Evolutionary conservation across 2,329 filamentous ascomycete genomes (phyloP).

Genomic region (Grosmannia serpens): DNA sequence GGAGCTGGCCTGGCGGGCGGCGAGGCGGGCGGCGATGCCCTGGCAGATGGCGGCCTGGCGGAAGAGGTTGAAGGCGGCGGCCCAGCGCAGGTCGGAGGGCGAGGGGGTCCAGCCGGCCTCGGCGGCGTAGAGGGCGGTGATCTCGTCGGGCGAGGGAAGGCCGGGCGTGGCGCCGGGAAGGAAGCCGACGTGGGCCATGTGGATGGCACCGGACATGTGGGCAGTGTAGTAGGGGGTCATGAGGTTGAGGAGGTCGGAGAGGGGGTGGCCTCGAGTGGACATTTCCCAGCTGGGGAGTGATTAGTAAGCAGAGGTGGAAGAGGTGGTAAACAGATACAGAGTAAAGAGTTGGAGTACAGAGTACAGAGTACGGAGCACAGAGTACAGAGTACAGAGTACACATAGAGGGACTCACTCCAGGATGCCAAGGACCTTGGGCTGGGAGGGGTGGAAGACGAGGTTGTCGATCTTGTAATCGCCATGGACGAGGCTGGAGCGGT

Average conservation of each 20-base stretch:
- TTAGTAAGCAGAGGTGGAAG: background rate
- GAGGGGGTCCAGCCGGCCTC: constrained; percentile 42
- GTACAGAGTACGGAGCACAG: background rate
- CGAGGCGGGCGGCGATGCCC: constrained; percentile 84
- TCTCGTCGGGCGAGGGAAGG: constrained; percentile 22
- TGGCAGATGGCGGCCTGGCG: constrained; percentile 56
- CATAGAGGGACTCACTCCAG: constrained; percentile 54
- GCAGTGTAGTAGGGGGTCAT: constrained; percentile 37
- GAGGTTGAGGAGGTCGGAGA: constrained; percentile 83
- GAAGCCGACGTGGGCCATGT: constrained; percentile 38
- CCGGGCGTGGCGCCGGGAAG: constrained; percentile 53
- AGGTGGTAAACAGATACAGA: background rate
- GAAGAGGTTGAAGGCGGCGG: constrained; percentile 51
- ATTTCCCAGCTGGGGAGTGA: constrained; percentile 66
- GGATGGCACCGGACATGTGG: constrained; percentile 14
- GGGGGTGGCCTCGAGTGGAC: constrained; percentile 92
- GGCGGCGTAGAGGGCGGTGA: constrained; percentile 26
- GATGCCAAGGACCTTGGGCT: constrained; percentile 81
- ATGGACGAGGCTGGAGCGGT: constrained; percentile 72
- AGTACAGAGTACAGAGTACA: background rate
- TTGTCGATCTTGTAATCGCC: constrained; percentile 97
- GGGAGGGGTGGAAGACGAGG: constrained; percentile 78
- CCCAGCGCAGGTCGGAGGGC: constrained; percentile 44
- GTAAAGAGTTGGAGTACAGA: no score
- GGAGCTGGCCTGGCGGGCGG: constrained; percentile 79